Evolutionary conservation across 1,139 yeast genomes (phyloP), one percentile per base, ranked within the genome.

Genomic region (Lodderomyces theae): DNA sequence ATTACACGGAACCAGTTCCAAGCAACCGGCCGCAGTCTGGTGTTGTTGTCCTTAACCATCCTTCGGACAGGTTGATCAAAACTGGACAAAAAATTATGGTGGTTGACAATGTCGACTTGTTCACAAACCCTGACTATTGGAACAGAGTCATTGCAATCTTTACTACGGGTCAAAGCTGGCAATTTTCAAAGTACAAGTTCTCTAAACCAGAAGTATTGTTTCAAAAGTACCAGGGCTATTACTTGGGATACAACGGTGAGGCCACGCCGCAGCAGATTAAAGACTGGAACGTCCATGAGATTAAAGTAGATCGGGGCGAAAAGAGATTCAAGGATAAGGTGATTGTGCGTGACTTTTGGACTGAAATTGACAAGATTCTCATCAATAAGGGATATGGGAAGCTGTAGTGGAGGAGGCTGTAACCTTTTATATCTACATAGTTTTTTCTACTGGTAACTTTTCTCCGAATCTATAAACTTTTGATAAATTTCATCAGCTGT

Each of bases 151-250:
- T 92, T 38, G 97, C 96, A 0, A 87, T 92, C 22, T 86, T 92
- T 66, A 92, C 96, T 12, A 92, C 97, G 2, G 98, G 99, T 13
- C 98, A 92, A 65, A 75, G 83, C 40, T 92, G 99, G 99, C 99
- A 92, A 64, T 87, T 92, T 63, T 79, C 86, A 54, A 80, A 82
- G 53, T 92, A 92, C 63, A 86, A 84, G 56, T 86, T 89, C 78
- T 74, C 82, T 28, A 80, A 82, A 45, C 97, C 98, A 1, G 81
- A 85, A 46, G 70, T 72, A 31, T 69, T 92, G 49, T 94, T 92
- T 61, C 95, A 86, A 54, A 81, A 80, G 52, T 86, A 86, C 47
- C 80, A 85, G 44, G 98, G 98, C 1, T 89, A 81, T 56, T 86
- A 80, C 53, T 72, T 89, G 51, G 74, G 82, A 37, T 89, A 80